phyloP scores from a whole-genome alignment of 1,284 basidiomycete genomes.

The Leccinum solheimii region DNA sequence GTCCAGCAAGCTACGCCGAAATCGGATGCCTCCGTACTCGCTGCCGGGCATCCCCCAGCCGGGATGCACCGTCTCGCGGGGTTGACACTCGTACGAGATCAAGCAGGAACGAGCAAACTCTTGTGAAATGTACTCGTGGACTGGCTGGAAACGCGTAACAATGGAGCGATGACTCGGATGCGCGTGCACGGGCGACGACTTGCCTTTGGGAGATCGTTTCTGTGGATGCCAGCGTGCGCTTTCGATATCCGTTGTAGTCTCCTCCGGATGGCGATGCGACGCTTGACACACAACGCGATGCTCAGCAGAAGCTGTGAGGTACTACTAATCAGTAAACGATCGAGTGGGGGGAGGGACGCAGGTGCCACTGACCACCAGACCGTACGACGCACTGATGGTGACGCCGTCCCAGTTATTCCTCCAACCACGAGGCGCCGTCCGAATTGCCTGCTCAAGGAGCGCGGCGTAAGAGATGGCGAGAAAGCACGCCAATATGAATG shows the following conservation, averaged over 20 bases:
- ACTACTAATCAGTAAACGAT: background rate
- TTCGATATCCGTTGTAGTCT: constrained; percentile 72
- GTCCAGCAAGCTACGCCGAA: constrained; percentile 63
- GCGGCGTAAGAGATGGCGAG: constrained; percentile 61
- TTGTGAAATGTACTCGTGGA: constrained; percentile 72
- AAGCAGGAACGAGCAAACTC: constrained; percentile 80
- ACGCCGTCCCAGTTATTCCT: constrained; percentile 62
- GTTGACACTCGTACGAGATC: constrained; percentile 74
- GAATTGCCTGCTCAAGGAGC: constrained; percentile 67
- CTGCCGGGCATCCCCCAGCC: constrained; percentile 81
- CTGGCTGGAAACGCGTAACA: constrained; percentile 47
- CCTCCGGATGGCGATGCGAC: constrained; percentile 61
- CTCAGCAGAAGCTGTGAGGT: constrained; percentile 44
- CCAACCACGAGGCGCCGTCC: constrained; percentile 58
- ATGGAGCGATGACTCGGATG: background rate
- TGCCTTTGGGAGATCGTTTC: constrained; percentile 73
- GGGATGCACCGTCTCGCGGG: constrained; percentile 68
- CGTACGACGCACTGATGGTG: constrained; percentile 64
- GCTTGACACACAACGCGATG: constrained; percentile 61
- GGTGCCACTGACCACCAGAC: constrained; percentile 53
- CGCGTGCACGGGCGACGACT: constrained; percentile 28
- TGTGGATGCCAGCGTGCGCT: constrained; percentile 59
- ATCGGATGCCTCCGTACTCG: constrained; percentile 57
- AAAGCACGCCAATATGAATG: constrained; percentile 55
- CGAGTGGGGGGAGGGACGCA: background rate